These are phyloP conservation scores for Beauveria australis DNA, from an alignment of 2,329 filamentous ascomycete genomes.

Conservation along the genomic window DNA sequence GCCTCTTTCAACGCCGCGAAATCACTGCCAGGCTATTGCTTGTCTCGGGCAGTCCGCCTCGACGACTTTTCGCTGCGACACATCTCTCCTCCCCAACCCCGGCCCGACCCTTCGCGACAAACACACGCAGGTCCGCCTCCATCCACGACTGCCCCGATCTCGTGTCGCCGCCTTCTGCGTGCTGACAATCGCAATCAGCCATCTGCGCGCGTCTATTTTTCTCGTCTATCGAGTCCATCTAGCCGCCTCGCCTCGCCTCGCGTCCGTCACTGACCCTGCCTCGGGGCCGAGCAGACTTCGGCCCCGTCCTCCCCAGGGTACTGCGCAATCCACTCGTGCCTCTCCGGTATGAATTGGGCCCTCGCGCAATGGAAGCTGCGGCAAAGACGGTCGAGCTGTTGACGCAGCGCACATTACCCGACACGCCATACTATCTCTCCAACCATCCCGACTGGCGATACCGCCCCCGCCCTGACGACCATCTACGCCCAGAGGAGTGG, in stretches of 20 bases:
- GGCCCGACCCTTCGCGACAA: slow-evolving; percentile 5
- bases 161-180: not conserved
- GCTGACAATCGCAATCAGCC: not conserved
- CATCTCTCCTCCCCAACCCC: not conserved
- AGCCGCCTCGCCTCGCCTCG: not conserved
- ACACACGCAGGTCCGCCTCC: not conserved
- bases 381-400: slow-evolving; percentile 47
- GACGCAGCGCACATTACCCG: slow-evolving; percentile 43
- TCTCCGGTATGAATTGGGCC: slow-evolving; percentile 25
- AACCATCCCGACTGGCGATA: slow-evolving; percentile 41
- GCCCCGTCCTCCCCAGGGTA: slow-evolving; percentile 14
- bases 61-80: not conserved
- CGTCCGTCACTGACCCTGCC: not conserved
- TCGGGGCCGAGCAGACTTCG: slow-evolving; percentile 6
- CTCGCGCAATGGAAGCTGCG: slow-evolving; percentile 50
- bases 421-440: slow-evolving; percentile 45
- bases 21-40: not conserved
- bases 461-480: slow-evolving; percentile 31
- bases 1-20: not conserved
- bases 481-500: slow-evolving; percentile 39
- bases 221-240: not conserved
- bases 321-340: slow-evolving; percentile 14
- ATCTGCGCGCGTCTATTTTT: not conserved
- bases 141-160: not conserved
- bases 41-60: not conserved